Evolutionary conservation across 352 stramenopile species (phyloP), one percentile per base, ranked within the genome.

Genomic region (Plasmopara muralis): DNA sequence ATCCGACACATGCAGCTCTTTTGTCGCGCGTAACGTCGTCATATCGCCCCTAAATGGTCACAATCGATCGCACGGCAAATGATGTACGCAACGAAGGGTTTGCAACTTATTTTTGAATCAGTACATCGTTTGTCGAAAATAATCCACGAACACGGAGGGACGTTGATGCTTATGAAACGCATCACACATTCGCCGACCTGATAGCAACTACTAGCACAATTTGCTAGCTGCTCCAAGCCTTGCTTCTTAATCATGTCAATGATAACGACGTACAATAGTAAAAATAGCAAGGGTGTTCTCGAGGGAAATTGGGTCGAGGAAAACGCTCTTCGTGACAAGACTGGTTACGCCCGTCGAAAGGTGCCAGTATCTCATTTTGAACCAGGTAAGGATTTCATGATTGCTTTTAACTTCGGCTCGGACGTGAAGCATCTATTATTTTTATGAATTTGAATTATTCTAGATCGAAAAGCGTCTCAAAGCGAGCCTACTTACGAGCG

Each of bases 291-390:
- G 43, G 75, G 72, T 12, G 72, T 78, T 41, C 66, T 93, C 15
- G 68, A 90, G 16, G 83, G 83, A 16, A 93, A 93, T 56, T 93
- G 83, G 83, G 77, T 93, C 43, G 80, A 93, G 33, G 83, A 93
- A 50, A 70, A 88, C 16, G 83, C 80, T 2, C 62, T 93, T 35
- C 74, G 77, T 8, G 44, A 62, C 4, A 54, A 47, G 33, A 93
- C 83, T 7, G 83, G 80, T 4, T 82, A 79, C 31, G 68, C 76
- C 2, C 72, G 80, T 9, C 74, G 76, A 33, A 72, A 75, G 42
- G 66, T 89, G 0, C 80, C 80, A 0, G 54, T 57, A 8, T 37
- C 58, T 2, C 20, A 60, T 13, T 69, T 55, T 9, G 60, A 70
- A 13, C 55, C 72, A 64, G 68, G 68, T 72, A 16, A 29, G 14